These are phyloP conservation scores for Penstemon newberryi DNA, from an alignment of 257 asterid species.

Conservation along the genomic window DNA sequence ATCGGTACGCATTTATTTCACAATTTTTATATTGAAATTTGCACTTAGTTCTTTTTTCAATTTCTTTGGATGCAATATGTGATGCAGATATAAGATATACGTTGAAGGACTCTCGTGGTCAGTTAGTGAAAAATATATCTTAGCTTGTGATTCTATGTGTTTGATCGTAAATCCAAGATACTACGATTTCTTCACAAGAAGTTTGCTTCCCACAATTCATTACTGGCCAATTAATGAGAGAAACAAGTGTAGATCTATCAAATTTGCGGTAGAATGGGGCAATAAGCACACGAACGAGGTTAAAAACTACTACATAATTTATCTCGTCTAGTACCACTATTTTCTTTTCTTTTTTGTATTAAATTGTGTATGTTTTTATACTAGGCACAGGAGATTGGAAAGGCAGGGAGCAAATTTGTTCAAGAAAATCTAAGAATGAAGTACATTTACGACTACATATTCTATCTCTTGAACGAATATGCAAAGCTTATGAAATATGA, in stretches of 20 bases:
- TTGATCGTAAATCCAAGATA: conserved; percentile 55
- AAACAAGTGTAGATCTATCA: conserved; percentile 52
- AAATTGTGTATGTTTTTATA: not conserved
- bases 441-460: conserved; percentile 69
- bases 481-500: conserved; percentile 67
- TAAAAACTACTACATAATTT: not conserved
- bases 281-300: conserved; percentile 66
- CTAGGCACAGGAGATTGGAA: conserved; percentile 81
- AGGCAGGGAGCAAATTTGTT: conserved; percentile 64
- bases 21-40: not conserved
- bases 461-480: conserved; percentile 69
- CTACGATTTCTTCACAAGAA: conserved; percentile 79
- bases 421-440: conserved; percentile 63
- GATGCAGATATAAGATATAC: conserved; percentile 75
- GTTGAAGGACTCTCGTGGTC: conserved; percentile 87
- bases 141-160: conserved; percentile 81
- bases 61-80: not conserved
- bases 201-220: conserved; percentile 68
- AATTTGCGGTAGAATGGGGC: conserved; percentile 90
- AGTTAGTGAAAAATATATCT: conserved; percentile 82
- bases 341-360: too few species aligned
- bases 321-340: too few species aligned
- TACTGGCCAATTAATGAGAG: conserved; percentile 68
- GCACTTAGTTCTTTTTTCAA: not conserved
- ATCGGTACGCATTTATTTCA: conserved; percentile 45